A percentile compares a stretch with the other conserved stretches of the same genome.
phyloP scores from a whole-genome alignment of 345 rosid species.

The Physaria fendleri region DNA sequence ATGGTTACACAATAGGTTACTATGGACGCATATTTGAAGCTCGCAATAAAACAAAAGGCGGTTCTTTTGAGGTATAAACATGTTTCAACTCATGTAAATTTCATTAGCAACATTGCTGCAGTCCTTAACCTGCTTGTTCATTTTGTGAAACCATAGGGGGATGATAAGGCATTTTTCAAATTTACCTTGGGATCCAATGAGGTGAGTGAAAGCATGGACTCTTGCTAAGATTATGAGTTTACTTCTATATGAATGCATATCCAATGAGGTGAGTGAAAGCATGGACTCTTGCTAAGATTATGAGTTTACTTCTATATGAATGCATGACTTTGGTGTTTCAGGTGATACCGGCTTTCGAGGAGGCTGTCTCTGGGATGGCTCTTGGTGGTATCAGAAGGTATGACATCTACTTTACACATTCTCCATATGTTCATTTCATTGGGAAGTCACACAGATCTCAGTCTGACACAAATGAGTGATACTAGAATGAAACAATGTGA shows the following conservation, averaged over 20 bases:
- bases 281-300: constrained; percentile 10
- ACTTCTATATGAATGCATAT: not conserved
- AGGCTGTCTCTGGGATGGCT: constrained; percentile 91
- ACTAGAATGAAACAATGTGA: constrained; percentile 8
- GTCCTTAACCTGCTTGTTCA: not conserved
- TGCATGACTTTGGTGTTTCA: constrained; percentile 30
- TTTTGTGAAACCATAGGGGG: constrained; percentile 53
- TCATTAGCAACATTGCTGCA: not conserved
- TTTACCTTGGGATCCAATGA: constrained; percentile 68
- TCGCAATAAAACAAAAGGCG: constrained; percentile 93
- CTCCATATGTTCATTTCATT: not conserved
- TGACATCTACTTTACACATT: not conserved
- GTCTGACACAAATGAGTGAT: not conserved
- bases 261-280: too few relatives aligned
- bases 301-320: not conserved
- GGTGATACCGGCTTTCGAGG: constrained; percentile 97
- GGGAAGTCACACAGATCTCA: not conserved
- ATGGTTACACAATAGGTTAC: constrained; percentile 94
- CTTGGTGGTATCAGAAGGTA: constrained; percentile 87
- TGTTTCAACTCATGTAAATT: not conserved
- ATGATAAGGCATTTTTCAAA: constrained; percentile 78
- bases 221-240: constrained; percentile 1
- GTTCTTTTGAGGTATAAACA: constrained; percentile 75
- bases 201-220: constrained; percentile 35
- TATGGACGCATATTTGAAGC: constrained; percentile 99